phyloP scores from a whole-genome alignment of 1,284 basidiomycete species.

The Tetrapyrgos nigripes region DNA sequence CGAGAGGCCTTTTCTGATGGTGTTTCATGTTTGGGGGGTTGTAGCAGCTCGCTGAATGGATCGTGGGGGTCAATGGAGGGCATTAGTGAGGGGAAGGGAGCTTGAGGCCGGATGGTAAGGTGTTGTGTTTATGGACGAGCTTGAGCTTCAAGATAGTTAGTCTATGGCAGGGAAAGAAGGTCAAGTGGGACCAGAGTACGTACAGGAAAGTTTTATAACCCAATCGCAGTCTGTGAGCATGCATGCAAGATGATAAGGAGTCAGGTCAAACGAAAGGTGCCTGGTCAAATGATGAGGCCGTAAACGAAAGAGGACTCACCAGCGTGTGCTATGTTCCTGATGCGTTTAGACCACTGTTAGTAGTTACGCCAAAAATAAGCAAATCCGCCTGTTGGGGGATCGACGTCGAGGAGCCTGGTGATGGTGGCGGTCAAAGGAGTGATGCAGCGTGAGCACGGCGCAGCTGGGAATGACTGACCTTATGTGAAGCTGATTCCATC shows the following conservation, averaged over 20 bases:
- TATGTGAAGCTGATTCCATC: not conserved
- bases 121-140: not conserved
- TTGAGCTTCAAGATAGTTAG: not conserved
- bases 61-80: slow-evolving; percentile 1
- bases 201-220: too few relatives aligned
- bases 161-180: too few relatives aligned
- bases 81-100: not conserved
- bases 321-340: too few relatives aligned
- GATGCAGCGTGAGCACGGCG: not conserved
- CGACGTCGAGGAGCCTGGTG: not conserved
- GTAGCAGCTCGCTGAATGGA: slow-evolving; percentile 14
- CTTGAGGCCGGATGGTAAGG: not conserved
- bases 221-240: too few relatives aligned
- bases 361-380: not conserved
- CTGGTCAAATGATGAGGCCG: too few relatives aligned
- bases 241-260: too few relatives aligned
- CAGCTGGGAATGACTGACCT: not conserved
- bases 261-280: too few relatives aligned
- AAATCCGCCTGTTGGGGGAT: not conserved
- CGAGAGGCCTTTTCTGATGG: slow-evolving; percentile 45
- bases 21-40: slow-evolving; percentile 21
- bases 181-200: too few relatives aligned
- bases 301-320: too few relatives aligned
- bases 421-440: not conserved
- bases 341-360: not conserved